Percentiles rank a stretch among this genome's conserved stretches.
Conservation (phyloP, 805 yeast species). For the Lipomyces orientalis region DNA sequence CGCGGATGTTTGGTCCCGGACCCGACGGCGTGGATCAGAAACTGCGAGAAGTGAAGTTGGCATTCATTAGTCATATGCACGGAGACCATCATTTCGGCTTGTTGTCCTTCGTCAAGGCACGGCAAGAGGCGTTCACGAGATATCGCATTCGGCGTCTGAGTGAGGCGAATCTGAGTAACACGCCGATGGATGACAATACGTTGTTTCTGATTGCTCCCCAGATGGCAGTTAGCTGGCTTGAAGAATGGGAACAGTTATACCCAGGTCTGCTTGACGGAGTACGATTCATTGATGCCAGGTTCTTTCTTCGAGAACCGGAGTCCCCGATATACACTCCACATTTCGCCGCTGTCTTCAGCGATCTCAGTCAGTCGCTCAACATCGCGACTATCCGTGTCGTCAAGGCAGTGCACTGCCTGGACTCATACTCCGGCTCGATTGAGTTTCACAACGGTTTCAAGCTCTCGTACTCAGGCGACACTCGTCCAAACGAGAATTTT, state of each 20-base stretch:
- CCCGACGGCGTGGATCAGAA: constrained; percentile 48
- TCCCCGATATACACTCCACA: not conserved
- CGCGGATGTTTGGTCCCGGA: constrained; percentile 60
- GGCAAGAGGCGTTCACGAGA: constrained; percentile 50
- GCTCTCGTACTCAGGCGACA: constrained; percentile 92
- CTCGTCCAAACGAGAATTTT: constrained; percentile 77
- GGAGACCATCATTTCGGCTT: constrained; percentile 97
- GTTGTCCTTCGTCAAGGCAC: constrained; percentile 67
- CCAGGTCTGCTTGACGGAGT: constrained; percentile 16
- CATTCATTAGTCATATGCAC: constrained; percentile 87
- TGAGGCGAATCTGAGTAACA: constrained; percentile 49
- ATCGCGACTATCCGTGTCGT: constrained; percentile 60
- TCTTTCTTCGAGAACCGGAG: not conserved
- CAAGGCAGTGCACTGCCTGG: constrained; percentile 81
- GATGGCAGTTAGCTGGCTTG: constrained; percentile 68
- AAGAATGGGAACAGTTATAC: constrained; percentile 67
- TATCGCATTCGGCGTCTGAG: constrained; percentile 35
- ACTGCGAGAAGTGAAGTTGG: constrained; percentile 64
- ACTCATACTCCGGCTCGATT: constrained; percentile 74
- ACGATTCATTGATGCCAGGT: constrained; percentile 14
- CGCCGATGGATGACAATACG: constrained; percentile 38
- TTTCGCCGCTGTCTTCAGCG: constrained; percentile 5
- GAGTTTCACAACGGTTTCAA: constrained; percentile 58
- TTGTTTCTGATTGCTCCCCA: constrained; percentile 75
- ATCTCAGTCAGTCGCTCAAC: constrained; percentile 40